Percentiles rank a stretch among this genome's conserved stretches.
Conservation (phyloP, 1,284 basidiomycete genomes). For the Boletus smithii region DNA sequence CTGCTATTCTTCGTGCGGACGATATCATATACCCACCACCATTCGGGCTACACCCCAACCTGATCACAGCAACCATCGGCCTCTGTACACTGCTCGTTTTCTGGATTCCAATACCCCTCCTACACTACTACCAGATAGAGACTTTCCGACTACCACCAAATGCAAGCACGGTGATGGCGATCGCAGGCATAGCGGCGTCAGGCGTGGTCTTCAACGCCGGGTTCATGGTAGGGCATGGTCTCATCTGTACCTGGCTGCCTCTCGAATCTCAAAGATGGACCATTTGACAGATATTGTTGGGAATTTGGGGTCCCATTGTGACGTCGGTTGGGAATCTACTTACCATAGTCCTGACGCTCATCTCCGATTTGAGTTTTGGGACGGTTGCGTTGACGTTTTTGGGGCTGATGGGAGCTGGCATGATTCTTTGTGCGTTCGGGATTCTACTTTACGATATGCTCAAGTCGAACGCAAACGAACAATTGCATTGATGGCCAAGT, state of each 20-base stretch:
- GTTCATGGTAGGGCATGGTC: conserved; percentile 56
- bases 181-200: conserved; percentile 59
- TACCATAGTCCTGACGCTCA: conserved; percentile 77
- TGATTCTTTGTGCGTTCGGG: conserved; percentile 71
- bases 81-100: conserved; percentile 59
- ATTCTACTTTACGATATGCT: conserved; percentile 71
- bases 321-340: conserved; percentile 80
- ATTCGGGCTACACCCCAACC: conserved; percentile 76
- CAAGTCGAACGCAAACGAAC: too few species aligned
- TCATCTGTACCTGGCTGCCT: conserved; percentile 4
- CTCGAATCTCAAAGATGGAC: too few species aligned
- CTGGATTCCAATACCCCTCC: conserved; percentile 70
- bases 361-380: conserved; percentile 68
- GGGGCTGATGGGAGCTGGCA: conserved; percentile 62
- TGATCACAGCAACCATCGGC: conserved; percentile 68
- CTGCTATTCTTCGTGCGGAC: conserved; percentile 11
- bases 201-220: conserved; percentile 75
- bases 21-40: conserved; percentile 54
- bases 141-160: conserved; percentile 57
- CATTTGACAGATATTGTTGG: conserved; percentile 59
- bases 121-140: conserved; percentile 60
- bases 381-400: conserved; percentile 57
- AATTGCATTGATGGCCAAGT: not conserved
- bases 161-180: conserved; percentile 41
- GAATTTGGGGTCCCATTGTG: conserved; percentile 81